phyloP scores from a whole-genome alignment of 2,329 filamentous ascomycete genomes.

The Colletotrichum orchidophilum region DNA sequence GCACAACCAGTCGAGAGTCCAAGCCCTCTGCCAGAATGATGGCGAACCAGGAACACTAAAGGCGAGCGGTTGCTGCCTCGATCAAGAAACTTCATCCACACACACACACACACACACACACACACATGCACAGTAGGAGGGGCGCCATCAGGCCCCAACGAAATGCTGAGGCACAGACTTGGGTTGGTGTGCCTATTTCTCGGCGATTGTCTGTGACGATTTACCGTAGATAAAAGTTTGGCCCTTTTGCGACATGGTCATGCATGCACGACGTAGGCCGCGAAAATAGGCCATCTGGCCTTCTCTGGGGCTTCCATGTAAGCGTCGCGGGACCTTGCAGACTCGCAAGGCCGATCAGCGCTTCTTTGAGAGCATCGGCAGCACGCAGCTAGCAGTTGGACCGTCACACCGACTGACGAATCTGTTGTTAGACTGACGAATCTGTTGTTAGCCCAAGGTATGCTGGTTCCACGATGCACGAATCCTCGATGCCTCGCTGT shows the following conservation, averaged over 20 bases:
- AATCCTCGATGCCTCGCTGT: conserved; percentile 2
- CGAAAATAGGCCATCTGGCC: conserved; percentile 22
- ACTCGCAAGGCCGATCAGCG: conserved; percentile 19
- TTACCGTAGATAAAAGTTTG: neutral
- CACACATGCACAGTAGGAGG: no score
- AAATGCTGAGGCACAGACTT: neutral
- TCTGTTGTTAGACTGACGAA: conserved; percentile 28
- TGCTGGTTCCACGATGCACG: conserved; percentile 18
- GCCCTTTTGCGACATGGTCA: neutral
- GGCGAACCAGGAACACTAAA: neutral
- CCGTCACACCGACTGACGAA: conserved; percentile 32
- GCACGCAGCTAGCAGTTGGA: conserved; percentile 27
- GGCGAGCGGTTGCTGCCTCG: neutral
- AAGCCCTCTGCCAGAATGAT: conserved; percentile 6
- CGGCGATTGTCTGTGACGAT: neutral
- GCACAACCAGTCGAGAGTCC: neutral
- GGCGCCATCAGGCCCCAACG: neutral
- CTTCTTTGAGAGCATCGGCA: neutral
- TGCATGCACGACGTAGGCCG: conserved; percentile 5
- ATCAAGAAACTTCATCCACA: neutral
- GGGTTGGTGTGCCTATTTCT: neutral
- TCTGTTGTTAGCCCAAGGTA: conserved; percentile 28
- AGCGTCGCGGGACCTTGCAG: conserved; percentile 32
- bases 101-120: no score
- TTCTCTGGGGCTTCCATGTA: conserved; percentile 19